Base-by-base conservation (phyloP, 192 early-diverging fungal genomes). In the Coemansia sp. region DNA sequence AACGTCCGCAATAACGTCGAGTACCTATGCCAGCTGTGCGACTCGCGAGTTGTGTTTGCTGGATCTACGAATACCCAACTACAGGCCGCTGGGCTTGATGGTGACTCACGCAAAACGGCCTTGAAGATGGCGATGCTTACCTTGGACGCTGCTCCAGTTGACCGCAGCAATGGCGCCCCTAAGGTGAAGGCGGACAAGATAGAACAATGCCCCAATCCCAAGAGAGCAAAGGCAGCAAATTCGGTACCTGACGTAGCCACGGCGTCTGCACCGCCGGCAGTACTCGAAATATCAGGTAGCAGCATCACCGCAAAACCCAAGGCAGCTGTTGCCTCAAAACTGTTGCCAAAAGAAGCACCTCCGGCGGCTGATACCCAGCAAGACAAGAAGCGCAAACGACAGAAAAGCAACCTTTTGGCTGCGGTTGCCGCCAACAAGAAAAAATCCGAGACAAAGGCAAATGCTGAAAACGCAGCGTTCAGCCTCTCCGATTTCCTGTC, bases 361-460 rank as follows among this genome's bases (percentile, higher is more conserved):
- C 40, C 34, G 42, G 24, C 49, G 40, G 44, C 43, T 9, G 66
- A 75, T n/a, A 6, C 63, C 3, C 55, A 34, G 10, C 70, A 71
- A 44, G 41, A 57, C 47, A 75, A 73, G 34, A 84, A 76, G 68
- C 80, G 80, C 70, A 84, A 84, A 43, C 66, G 70, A 34, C 52
- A 79, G 71, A 84, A 84, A 20, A 79, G 76, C 71, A 79, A 79
- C 16, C 68, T 84, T 10, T 52, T 84, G 49, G 81, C 81, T 1
- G 68, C 67, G 5, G 74, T 84, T 34, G 74, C 81, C 20, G 73
- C 76, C 12, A 84, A 76, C 74, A 78, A 79, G 61, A 84, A 79
- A 24, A 84, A 76, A 55, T 44, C 42, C 13, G 77, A 78, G 43
- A 71, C 72, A 20, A 73, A 84, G 36, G 62, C 61, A 60, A 71